Percentiles rank a stretch among this genome's conserved stretches.
Conservation (phyloP, 805 yeast genomes). For the Sungouiozyma intestinalis region DNA sequence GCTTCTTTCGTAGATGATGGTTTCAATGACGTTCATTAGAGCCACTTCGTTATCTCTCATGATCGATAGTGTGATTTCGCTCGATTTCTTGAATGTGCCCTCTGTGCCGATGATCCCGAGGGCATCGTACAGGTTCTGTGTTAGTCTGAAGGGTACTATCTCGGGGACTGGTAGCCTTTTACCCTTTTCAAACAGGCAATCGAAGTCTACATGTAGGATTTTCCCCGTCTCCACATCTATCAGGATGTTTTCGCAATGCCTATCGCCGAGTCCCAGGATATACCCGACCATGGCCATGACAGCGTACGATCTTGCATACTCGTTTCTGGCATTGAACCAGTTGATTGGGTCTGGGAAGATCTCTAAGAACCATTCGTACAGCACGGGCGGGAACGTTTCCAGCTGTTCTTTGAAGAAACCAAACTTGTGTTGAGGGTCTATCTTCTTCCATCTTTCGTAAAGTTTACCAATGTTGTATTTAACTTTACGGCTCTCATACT, state of each 20-base stretch:
- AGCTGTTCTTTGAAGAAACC: conserved; percentile 19
- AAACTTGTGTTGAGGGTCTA: conserved; percentile 6
- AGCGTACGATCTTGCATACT: conserved; percentile 70
- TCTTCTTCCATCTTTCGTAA: conserved; percentile 21
- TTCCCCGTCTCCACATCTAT: conserved; percentile 65
- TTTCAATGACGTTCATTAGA: conserved; percentile 81
- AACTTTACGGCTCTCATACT: conserved; percentile 35
- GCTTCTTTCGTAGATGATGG: conserved; percentile 66
- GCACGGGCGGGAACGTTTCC: conserved; percentile 48
- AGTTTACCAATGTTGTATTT: conserved; percentile 16
- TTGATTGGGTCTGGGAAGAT: conserved; percentile 79
- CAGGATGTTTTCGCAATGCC: conserved; percentile 89
- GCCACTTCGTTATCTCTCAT: conserved; percentile 73
- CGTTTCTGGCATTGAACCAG: conserved; percentile 76
- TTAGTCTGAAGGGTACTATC: conserved; percentile 85
- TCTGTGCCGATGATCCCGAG: conserved; percentile 82
- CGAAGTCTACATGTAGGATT: conserved; percentile 90
- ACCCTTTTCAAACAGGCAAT: conserved; percentile 85
- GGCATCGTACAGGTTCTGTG: conserved; percentile 83
- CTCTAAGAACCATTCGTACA: conserved; percentile 81
- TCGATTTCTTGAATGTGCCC: conserved; percentile 75
- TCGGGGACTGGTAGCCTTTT: conserved; percentile 74
- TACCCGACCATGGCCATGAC: conserved; percentile 98
- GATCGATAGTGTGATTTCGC: conserved; percentile 71
- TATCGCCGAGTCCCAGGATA: conserved; percentile 86